Evolutionary conservation across 1,139 yeast species (phyloP), one percentile per base, ranked within the genome.

Genomic region (Yamadazyma epiphylla): DNA sequence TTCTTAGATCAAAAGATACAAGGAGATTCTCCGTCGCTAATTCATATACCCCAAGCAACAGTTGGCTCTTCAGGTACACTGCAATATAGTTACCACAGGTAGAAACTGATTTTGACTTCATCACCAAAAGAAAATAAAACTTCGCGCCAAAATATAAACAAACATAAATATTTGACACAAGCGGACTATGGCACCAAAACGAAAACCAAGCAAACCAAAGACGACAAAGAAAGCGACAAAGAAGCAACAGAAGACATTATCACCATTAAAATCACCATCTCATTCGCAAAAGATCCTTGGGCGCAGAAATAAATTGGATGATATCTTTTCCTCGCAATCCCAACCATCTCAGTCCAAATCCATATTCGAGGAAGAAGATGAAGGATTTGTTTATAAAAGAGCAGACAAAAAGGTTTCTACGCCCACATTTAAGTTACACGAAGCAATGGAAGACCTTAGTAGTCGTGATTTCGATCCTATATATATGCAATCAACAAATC

Each of bases 351-450:
- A 35, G 24, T 11, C 20, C 33, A 27, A 30, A 26, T 33, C 34
- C 8, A 35, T 34, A 27, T 58, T 61, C 33, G 72, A 67, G 37
- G 20, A 17, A 17, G 73, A 67, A 31, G 74, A 68, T 36, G 74
- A 64, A 27, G 74, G 72, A 14, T 67, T 68, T 45, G 50, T 61
- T 13, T 68, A 65, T 43, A 65, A 64, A 32, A 41, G 73, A 34
- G 31, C 57, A 28, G 54, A 47, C 31, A 52, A 42, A 5, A 37
- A 35, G 22, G 34, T 54, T 7, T 49, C 50, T 31, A 56, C 63
- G 3, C 64, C 62, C 2, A 47, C 50, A 5, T 49, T 52, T 8
- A 50, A 43, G 26, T 42, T 56, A 26, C 47, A 54, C 31, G 47
- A 51, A 22, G 60, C 56, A 24, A 37, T 58, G 14, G 46, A 40